A percentile compares a stretch with the other conserved stretches of the same genome.
Conservation (phyloP, 345 rosid species). For the Linum trigynum region DNA sequence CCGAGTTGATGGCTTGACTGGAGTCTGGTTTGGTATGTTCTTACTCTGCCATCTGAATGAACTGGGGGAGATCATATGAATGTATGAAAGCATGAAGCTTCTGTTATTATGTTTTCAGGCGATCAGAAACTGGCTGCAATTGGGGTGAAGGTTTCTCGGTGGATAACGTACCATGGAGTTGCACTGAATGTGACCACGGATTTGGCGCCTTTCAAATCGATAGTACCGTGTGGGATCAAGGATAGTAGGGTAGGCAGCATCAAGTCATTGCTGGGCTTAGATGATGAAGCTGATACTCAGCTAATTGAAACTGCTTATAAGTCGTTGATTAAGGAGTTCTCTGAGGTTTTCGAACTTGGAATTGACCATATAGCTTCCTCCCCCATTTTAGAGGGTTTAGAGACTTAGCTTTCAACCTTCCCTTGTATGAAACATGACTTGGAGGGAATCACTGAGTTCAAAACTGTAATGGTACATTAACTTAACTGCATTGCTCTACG, state of each 20-base stretch:
- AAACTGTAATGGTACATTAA: no score
- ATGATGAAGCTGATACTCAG: conserved; percentile 18
- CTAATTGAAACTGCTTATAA: conserved; percentile 38
- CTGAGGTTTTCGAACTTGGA: conserved; percentile 55
- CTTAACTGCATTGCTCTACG: no score
- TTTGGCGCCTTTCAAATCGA: conserved; percentile 53
- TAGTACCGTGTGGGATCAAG: conserved; percentile 72
- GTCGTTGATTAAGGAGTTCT: conserved; percentile 53
- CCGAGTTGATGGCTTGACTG: conserved; percentile 63
- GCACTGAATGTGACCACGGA: conserved; percentile 79
- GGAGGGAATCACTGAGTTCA: no score
- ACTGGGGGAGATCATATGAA: neutral
- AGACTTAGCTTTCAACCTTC: no score
- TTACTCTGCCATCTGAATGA: neutral
- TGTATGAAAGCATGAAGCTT: no score
- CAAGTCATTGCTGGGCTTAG: conserved; percentile 26
- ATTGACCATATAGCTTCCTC: conserved; percentile 4
- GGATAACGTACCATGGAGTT: conserved; percentile 74
- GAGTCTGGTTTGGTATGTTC: conserved; percentile 72
- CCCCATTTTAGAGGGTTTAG: no score
- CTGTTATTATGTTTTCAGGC: conserved; percentile 24
- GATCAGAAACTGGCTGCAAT: conserved; percentile 68
- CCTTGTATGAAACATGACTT: no score
- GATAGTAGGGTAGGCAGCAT: conserved; percentile 59
- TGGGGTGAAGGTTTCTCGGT: conserved; percentile 58